phyloP scores from a whole-genome alignment of 371 early-diverging fungal genomes.

The Smittium mucronatum region DNA sequence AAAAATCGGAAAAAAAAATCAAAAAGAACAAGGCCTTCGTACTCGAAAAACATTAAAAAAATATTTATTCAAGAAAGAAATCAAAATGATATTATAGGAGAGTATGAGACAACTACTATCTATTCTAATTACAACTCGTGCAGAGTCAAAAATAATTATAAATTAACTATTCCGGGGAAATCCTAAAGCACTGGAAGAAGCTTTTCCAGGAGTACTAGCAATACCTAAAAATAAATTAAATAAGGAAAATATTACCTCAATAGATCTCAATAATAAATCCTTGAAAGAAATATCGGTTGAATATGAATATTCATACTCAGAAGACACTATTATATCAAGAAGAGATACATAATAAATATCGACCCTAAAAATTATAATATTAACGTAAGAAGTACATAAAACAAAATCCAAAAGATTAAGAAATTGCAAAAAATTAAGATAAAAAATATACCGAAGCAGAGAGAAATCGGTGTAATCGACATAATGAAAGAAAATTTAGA shows the following conservation, averaged over 20 bases:
- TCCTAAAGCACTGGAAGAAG: background rate
- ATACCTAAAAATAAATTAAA: background rate
- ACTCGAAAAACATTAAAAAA: background rate
- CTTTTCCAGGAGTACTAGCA: background rate
- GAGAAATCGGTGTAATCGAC: background rate
- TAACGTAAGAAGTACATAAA: background rate
- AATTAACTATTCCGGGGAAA: background rate
- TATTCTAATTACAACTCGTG: background rate
- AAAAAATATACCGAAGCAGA: background rate
- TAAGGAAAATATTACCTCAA: background rate
- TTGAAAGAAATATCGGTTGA: background rate
- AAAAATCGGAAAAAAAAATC: background rate
- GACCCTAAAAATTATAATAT: background rate
- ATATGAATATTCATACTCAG: background rate
- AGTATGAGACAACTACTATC: background rate
- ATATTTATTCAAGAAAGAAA: background rate
- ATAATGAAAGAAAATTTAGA: background rate
- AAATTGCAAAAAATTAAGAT: background rate
- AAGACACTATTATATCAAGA: background rate
- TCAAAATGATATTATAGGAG: background rate
- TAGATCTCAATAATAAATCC: background rate
- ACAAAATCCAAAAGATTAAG: conserved; percentile 3
- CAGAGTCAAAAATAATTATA: background rate
- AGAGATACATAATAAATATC: background rate
- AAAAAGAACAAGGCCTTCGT: background rate